phyloP scores from a whole-genome alignment of 169 alveolate genomes.

The Cryptosporidium xiaoi region DNA sequence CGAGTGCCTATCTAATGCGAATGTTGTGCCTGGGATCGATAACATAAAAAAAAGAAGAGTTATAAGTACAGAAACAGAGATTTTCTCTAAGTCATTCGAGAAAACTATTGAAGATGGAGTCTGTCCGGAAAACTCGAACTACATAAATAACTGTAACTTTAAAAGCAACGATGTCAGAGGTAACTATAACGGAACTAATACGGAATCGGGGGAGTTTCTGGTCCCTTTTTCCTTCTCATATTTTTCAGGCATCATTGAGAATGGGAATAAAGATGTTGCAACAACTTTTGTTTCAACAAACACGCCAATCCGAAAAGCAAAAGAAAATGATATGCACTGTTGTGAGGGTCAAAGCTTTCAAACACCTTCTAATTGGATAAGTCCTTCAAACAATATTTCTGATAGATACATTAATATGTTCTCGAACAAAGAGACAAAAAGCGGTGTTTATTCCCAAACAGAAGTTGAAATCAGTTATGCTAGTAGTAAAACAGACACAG shows the following conservation, averaged over 20 bases:
- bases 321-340: not conserved
- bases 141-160: too few relatives aligned
- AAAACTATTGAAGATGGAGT: too few relatives aligned
- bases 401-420: not conserved
- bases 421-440: not conserved
- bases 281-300: constrained; percentile 12
- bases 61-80: too few relatives aligned
- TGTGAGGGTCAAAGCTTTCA: not conserved
- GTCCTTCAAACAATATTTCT: not conserved
- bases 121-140: too few relatives aligned
- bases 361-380: constrained; percentile 25
- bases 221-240: constrained; percentile 45
- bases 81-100: too few relatives aligned
- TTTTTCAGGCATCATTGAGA: constrained; percentile 4
- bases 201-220: not conserved
- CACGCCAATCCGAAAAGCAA: constrained; percentile 54
- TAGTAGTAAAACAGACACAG: not conserved
- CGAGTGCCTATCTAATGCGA: too few relatives aligned
- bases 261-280: not conserved
- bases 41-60: too few relatives aligned
- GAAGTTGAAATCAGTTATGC: constrained; percentile 1
- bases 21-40: too few relatives aligned
- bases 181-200: too few relatives aligned
- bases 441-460: constrained; percentile 14
- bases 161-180: too few relatives aligned